Evolutionary conservation across 345 rosid species (phyloP), one percentile per base, ranked within the genome.

Genomic region (Sisymbrium irio): DNA sequence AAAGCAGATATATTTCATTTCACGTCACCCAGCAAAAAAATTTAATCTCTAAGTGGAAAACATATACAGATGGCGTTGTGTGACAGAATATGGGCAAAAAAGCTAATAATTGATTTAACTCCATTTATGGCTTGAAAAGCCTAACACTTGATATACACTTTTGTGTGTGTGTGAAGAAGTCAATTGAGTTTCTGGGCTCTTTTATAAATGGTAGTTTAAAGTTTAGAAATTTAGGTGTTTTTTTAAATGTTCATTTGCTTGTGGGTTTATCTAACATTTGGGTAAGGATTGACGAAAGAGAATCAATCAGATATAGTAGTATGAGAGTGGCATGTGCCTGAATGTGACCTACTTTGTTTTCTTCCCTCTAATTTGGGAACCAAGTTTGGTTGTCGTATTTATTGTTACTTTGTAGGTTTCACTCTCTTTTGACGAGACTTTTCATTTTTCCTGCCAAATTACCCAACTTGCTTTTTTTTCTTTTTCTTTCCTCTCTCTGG

Each of bases 271-370:
- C 35, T 6, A 32, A 53, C 3, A 63, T 83, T 85, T 77, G 57
- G 85, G 87, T 79, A 71, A 76, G 78, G 77, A 74, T 83, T 77
- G 78, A 58, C 14, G 58, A 74, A 70, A 15, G 47, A 66, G 41
- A 45, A 30, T 30, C 67, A 65, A 46, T 35, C 25, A 46, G 55
- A 71, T 49, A 60, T 59, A 9, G 74, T 46, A 14, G 74, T 47
- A n/a, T n/a, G 82, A 77, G 79, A 70, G 74, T 58, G 42, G 82
- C 87, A 77, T 84, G 88, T 88, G 92, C 81, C 78, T 71, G 83
- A 79, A 77, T 79, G 81, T 81, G 85, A 59, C 85, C 68, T 78
- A 78, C 82, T 79, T 77, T 78, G 62, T 74, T 71, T 66, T 58
- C 72, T 80, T 77, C 63, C 7, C 13, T 66, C 67, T 58, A 37